phyloP scores from a whole-genome alignment of 345 rosid species.

The Durio zibethinus region DNA sequence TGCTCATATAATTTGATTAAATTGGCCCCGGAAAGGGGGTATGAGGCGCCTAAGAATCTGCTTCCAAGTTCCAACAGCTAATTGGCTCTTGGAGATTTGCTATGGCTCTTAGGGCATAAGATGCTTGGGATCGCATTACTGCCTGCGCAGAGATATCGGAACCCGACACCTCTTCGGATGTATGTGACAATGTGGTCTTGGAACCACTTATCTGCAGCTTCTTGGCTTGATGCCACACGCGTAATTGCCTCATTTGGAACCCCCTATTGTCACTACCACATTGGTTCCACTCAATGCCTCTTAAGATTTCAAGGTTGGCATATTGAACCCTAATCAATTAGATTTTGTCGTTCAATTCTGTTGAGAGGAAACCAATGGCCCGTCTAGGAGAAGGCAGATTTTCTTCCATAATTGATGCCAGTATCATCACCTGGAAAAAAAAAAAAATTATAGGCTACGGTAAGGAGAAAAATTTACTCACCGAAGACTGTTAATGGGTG shows the following conservation, averaged over 20 bases:
- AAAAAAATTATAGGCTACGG: background rate
- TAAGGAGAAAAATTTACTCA: background rate
- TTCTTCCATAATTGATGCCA: conserved; percentile 19
- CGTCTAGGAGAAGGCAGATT: conserved; percentile 23
- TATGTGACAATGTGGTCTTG: conserved; percentile 18
- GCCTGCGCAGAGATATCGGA: too few species aligned
- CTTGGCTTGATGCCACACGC: conserved; percentile 22
- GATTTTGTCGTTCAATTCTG: background rate
- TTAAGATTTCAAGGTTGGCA: conserved; percentile 16
- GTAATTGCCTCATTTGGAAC: conserved; percentile 24
- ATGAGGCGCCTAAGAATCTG: conserved; percentile 13
- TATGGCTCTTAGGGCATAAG: too few species aligned
- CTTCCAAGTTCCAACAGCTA: too few species aligned
- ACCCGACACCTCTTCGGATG: conserved; percentile 16
- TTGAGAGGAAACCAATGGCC: conserved; percentile 17
- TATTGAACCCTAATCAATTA: conserved; percentile 14
- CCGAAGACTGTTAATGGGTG: background rate
- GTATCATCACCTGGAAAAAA: conserved; percentile 19
- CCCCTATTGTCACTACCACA: conserved; percentile 13
- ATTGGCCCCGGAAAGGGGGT: conserved; percentile 20
- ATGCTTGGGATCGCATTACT: too few species aligned
- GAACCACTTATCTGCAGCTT: conserved; percentile 25
- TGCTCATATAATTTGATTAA: too few species aligned
- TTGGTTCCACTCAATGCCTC: conserved; percentile 22
- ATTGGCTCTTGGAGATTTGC: too few species aligned